Evolutionary conservation across 306 rosid species (phyloP).

Genomic region (Trichosanthes cucumerina): DNA sequence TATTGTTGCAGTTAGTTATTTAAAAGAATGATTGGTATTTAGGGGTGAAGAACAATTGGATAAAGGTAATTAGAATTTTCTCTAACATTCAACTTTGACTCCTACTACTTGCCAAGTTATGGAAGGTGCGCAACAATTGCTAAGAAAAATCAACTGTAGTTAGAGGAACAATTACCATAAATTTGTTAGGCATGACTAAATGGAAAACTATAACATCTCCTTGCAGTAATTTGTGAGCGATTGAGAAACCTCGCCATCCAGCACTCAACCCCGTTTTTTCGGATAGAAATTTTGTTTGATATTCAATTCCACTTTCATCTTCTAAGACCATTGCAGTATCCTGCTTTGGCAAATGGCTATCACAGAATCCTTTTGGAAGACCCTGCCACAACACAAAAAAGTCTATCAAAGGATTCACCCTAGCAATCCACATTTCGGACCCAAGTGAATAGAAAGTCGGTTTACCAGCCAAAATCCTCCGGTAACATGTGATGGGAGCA

Average conservation of each 20-base stretch:
- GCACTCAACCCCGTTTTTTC: constrained; percentile 13
- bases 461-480: constrained; percentile 22
- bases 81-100: background rate
- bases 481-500: constrained; percentile 18
- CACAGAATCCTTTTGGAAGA: constrained; percentile 20
- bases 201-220: constrained; percentile 18
- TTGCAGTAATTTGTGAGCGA: constrained; percentile 1
- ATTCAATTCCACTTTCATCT: constrained; percentile 19
- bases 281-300: background rate
- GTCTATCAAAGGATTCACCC: background rate
- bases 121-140: background rate
- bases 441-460: background rate
- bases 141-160: background rate
- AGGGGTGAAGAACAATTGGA: background rate
- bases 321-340: constrained; percentile 13
- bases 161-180: constrained; percentile 10
- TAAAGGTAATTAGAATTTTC: background rate
- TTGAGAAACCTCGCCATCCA: constrained; percentile 19
- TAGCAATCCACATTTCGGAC: background rate
- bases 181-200: constrained; percentile 16
- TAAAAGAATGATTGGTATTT: background rate
- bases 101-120: background rate
- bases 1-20: background rate
- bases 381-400: constrained; percentile 2
- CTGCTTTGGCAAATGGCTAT: constrained; percentile 10